These are phyloP conservation scores for Tremella yokohamensis DNA, from an alignment of 768 basidiomycete species.

Conservation along the genomic window DNA sequence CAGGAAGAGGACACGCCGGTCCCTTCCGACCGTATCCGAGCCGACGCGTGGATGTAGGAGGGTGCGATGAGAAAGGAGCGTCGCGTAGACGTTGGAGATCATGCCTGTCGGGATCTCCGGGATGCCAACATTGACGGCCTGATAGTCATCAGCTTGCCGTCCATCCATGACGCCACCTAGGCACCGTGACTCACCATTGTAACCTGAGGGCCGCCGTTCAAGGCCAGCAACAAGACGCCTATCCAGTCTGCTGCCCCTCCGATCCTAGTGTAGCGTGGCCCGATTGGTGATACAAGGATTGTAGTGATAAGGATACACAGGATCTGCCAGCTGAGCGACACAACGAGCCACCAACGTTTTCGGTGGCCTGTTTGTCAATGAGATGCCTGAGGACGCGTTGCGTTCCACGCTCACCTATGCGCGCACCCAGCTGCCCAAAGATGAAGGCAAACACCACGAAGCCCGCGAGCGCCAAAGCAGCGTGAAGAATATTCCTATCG, in stretches of 20 bases:
- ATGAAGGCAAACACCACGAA: slow-evolving; percentile 23
- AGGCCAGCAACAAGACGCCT: slow-evolving; percentile 20
- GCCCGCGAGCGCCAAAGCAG: slow-evolving; percentile 18
- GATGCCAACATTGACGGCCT: slow-evolving; percentile 27
- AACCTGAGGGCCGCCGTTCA: slow-evolving; percentile 30
- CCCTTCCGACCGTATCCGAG: slow-evolving; percentile 11
- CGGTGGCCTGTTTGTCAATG: slow-evolving; percentile 17
- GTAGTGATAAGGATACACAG: slow-evolving; percentile 4
- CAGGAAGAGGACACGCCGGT: slow-evolving; percentile 28
- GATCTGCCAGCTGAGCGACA: slow-evolving; percentile 11
- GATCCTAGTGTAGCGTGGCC: too few species aligned
- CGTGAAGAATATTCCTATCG: slow-evolving; percentile 10
- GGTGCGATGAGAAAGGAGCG: slow-evolving; percentile 29
- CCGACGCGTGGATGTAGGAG: slow-evolving; percentile 10
- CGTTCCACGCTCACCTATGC: slow-evolving; percentile 14
- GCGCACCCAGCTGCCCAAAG: slow-evolving; percentile 26
- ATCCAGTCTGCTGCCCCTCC: slow-evolving; percentile 18
- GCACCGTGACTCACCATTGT: slow-evolving; percentile 18
- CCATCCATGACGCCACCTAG: neutral
- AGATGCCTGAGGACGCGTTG: neutral
- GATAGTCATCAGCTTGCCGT: neutral
- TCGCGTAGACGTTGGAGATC: slow-evolving; percentile 38
- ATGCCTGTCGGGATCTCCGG: slow-evolving; percentile 32
- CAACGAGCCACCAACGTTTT: slow-evolving; percentile 17
- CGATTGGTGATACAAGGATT: too few species aligned